Evolutionary conservation across 73 alveolate genomes (phyloP), one percentile per base, ranked within the genome.

Genomic region (Tetrahymena malaccensis): DNA sequence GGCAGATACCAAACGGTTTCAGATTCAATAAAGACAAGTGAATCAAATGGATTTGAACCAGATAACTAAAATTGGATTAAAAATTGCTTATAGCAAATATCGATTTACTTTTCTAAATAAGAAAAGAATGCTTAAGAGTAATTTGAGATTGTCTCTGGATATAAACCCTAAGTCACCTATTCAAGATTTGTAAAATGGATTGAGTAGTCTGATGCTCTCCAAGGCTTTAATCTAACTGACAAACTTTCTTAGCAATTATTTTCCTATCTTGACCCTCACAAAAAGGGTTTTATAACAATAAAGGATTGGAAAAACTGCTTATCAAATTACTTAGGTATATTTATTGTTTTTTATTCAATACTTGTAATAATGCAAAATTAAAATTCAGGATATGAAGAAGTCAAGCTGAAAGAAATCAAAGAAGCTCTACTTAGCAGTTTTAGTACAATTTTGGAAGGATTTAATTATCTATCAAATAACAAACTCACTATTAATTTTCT

Each of bases 241-340:
- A 85, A 96, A 34, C 94, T 97, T 35, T n/a, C 70, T 43, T 94
- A 96, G 44, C 43, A 85, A 83, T 94, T 97, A 70, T 97, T 97
- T 93, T 94, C 98, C 16, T 94, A 93, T 35, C 56, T 97, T 44
- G 98, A 97, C 40, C 97, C 98, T 22, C 98, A 97, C 55, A 97
- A 94, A 93, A 97, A 97, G 83, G 98, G 98, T 5, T 97, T 94
- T 55, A 43, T 97, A 22, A 94, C 98, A 5, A 84, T 95, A n/a
- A 85, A 93, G 43, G 98, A 97, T 96, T 97, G 97, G 97, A 43
- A 40, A 27, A 85, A 89, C 35, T 95, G 96, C 22, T 96, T 97
- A 55, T 70, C 89, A 11, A 70, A 31, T 70, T 70, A 70, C 37
- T 70, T 70, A 70, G 89, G 89, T 70, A 70, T 43, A 94, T 35